Conservation (phyloP, 73 alveolate genomes). For the Symbiodinium pilosum region DNA sequence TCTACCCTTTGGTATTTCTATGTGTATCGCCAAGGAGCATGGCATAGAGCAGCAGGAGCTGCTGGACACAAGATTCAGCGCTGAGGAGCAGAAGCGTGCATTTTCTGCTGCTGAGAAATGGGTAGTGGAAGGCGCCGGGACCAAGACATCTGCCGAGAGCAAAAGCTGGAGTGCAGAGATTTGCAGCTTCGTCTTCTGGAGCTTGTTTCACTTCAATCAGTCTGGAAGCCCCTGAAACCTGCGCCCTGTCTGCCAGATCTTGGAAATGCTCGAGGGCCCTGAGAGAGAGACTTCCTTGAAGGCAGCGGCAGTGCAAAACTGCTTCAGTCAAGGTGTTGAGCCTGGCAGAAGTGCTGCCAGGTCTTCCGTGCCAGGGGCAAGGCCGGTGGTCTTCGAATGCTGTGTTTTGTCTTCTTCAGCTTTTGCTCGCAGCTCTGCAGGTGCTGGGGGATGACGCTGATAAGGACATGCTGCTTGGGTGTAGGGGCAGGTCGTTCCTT, state of each 20-base stretch:
- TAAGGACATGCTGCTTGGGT: neutral
- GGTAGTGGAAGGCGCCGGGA: neutral
- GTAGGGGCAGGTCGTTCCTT: no score
- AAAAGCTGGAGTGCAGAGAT: no score
- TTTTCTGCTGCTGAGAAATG: neutral
- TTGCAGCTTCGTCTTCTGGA: no score
- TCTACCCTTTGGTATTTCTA: neutral
- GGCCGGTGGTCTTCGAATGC: constrained; percentile 5
- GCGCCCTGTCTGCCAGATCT: constrained; percentile 36
- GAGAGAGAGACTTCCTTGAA: constrained; percentile 67
- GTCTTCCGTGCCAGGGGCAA: constrained; percentile 94
- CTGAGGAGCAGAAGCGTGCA: constrained; percentile 31
- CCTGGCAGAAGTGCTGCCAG: neutral
- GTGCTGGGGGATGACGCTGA: neutral
- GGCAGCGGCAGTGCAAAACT: neutral
- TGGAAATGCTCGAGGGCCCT: constrained; percentile 94
- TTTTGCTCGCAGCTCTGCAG: neutral
- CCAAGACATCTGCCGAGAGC: neutral
- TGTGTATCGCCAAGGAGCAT: neutral
- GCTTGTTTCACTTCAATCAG: no score
- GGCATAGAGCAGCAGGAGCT: neutral
- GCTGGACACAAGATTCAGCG: constrained; percentile 9
- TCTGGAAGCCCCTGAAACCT: no score
- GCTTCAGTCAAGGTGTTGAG: neutral
- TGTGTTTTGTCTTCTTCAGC: neutral